phyloP scores from a whole-genome alignment of 176 grass and related monocot species.

The Poa annua region DNA sequence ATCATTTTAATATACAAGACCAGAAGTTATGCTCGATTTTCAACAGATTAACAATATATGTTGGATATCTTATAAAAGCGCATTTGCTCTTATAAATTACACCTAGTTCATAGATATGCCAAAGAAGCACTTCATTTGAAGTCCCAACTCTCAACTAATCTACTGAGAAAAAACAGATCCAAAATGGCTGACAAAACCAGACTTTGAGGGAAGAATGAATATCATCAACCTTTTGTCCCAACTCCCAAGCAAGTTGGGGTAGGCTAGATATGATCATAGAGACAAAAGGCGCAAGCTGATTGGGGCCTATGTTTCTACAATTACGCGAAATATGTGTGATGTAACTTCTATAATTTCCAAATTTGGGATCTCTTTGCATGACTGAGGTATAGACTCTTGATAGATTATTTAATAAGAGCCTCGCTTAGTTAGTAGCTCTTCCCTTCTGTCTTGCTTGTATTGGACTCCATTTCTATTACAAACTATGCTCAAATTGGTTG shows the following conservation, averaged over 20 bases:
- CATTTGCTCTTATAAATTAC: background rate
- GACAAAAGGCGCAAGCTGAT: background rate
- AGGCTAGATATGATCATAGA: background rate
- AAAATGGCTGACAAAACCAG: background rate
- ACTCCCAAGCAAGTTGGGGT: too few relatives aligned
- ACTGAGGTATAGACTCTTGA: background rate
- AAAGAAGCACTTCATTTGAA: conserved; percentile 3
- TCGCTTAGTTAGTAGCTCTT: background rate
- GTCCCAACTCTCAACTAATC: background rate
- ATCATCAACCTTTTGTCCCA: too few relatives aligned
- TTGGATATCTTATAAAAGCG: background rate
- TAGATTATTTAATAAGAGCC: background rate
- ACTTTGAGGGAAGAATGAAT: background rate
- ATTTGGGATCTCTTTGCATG: background rate
- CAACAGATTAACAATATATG: background rate
- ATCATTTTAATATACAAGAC: conserved; percentile 8
- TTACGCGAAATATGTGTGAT: background rate
- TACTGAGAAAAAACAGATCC: background rate
- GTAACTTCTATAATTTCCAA: background rate
- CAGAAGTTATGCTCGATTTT: background rate
- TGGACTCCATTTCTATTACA: background rate
- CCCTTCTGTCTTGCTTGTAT: background rate
- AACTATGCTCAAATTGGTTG: background rate
- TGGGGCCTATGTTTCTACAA: background rate
- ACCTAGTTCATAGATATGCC: conserved; percentile 12